These are phyloP conservation scores for Nyssa sinensis DNA, from an alignment of 148 eudicot species.

Conservation along the genomic window DNA sequence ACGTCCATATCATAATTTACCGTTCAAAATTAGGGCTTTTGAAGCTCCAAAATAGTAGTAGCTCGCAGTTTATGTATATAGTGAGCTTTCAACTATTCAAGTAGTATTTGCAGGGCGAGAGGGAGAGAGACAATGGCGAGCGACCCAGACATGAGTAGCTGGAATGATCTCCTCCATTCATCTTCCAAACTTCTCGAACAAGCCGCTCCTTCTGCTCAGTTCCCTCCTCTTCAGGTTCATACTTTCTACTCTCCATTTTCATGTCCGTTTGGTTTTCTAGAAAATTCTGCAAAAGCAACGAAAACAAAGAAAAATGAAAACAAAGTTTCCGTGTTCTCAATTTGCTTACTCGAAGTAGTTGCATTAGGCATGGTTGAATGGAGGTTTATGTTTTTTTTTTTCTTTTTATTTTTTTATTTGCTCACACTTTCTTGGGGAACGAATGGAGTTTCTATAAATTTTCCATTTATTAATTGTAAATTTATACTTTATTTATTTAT, in stretches of 20 bases:
- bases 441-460: not conserved
- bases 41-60: conserved; percentile 10
- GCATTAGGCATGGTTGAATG: not conserved
- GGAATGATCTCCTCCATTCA: conserved; percentile 86
- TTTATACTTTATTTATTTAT: not conserved
- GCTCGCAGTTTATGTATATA: not conserved
- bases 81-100: not conserved
- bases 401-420: not conserved
- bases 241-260: not conserved
- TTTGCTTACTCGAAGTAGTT: not conserved
- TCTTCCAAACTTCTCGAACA: conserved; percentile 93
- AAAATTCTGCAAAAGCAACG: not conserved
- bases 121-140: conserved; percentile 49
- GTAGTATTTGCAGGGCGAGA: not conserved
- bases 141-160: conserved; percentile 84
- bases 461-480: too few species aligned
- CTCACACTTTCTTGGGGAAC: not conserved
- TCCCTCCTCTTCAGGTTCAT: conserved; percentile 91
- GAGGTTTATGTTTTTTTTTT: not conserved
- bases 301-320: not conserved
- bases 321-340: too few species aligned
- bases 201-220: conserved; percentile 94
- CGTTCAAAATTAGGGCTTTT: conserved; percentile 19
- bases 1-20: not conserved
- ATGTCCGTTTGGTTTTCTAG: not conserved